Evolutionary conservation across 2,329 filamentous ascomycete genomes (phyloP), one percentile per base, ranked within the genome.

Genomic region (Graphilbum ipis-grandicollis): DNA sequence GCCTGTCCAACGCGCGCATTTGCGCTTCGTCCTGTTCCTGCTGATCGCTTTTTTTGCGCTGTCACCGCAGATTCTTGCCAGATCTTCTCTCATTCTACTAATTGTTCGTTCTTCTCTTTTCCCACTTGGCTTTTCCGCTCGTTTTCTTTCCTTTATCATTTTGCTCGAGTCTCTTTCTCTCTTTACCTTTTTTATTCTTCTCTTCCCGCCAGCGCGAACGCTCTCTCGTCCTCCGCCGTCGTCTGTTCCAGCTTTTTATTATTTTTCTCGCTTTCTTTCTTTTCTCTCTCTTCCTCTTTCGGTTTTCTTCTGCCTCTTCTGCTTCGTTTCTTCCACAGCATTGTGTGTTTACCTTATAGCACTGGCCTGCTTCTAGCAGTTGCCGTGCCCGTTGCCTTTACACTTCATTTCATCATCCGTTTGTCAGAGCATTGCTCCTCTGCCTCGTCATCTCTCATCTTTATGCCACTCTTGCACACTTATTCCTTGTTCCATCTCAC

Each of bases 121-220:
- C 41, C 40, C 40, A 36, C 19, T 28, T 35, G 50, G 48, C 34
- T 22, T 32, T 34, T 51, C 48, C 32, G 8, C 6, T 31, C 18
- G 19, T 18, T 22, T 19, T 31, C 22, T 36, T 29, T 26, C n/a
- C 4, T 28, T 37, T 25, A 26, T 39, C 41, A 48, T 34, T 26
- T 28, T 17, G 17, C 15, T 23, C 31, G n/a, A 22, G 9, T 14
- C 21, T 34, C 26, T 17, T 29, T 25, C 17, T 17, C n/a, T 31
- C 17, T 15, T 15, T 32, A 9, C 9, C 21, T 34, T 19, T 19
- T 32, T 25, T 13, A 12, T 12, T 31, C 14, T 33, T 25, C 21
- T 9, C 33, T 35, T 22, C 21, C 10, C 18, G 15, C 18, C 18
- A 25, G 23, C 23, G 23, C 23, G 12, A 25, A 5, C 18, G 10